Evolutionary conservation across 805 yeast genomes (phyloP).

Genomic region (Kodamaea hsintzibuensis): DNA sequence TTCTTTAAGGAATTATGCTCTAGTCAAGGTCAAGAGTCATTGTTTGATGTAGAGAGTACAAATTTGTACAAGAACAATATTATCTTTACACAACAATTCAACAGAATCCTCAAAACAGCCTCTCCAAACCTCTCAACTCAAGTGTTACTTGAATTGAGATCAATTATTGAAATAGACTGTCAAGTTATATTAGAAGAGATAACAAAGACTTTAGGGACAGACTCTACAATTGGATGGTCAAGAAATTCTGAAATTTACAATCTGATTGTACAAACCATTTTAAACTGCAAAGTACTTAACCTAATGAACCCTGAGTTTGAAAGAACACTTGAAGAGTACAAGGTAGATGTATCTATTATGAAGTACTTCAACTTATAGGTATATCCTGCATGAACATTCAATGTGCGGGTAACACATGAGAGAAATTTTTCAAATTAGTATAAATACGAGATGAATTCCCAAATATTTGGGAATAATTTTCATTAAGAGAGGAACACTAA

Average conservation of each 20-base stretch:
- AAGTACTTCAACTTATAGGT: background rate
- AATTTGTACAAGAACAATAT: constrained; percentile 63
- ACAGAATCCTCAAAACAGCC: background rate
- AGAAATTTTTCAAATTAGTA: background rate
- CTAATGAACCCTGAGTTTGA: background rate
- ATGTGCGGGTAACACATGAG: constrained; percentile 4
- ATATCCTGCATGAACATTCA: background rate
- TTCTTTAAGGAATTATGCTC: constrained; percentile 5
- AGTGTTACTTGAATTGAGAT: background rate
- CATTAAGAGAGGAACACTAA: background rate
- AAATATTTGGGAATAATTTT: background rate
- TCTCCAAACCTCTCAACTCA: background rate
- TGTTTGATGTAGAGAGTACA: constrained; percentile 68
- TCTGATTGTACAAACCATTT: constrained; percentile 6
- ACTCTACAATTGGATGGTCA: constrained; percentile 11
- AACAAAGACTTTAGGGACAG: background rate
- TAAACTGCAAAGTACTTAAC: constrained; percentile 4
- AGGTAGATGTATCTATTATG: background rate
- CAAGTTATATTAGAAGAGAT: background rate
- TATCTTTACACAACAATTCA: constrained; percentile 11
- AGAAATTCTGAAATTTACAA: constrained; percentile 7
- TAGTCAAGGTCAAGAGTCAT: constrained; percentile 13
- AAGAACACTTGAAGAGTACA: background rate
- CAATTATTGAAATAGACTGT: background rate
- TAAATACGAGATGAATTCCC: constrained; percentile 1